These are phyloP conservation scores for Boletus pseudopeckii DNA, from an alignment of 768 basidiomycete species.

Conservation along the genomic window DNA sequence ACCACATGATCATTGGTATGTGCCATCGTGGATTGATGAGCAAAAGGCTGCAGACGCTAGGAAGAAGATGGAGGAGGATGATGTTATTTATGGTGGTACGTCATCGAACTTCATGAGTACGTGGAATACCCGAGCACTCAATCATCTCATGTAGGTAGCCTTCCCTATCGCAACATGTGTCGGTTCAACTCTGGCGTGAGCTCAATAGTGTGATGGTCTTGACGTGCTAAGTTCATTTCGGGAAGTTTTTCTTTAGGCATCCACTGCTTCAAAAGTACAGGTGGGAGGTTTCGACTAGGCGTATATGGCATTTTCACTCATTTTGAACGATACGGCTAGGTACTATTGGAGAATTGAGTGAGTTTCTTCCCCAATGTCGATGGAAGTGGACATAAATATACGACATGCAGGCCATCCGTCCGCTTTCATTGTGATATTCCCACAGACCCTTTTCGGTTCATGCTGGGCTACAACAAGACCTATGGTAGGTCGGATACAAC, in stretches of 20 bases:
- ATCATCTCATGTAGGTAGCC: constrained; percentile 5
- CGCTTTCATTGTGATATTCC: constrained; percentile 53
- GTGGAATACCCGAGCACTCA: neutral
- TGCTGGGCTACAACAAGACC: constrained; percentile 51
- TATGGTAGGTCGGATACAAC: constrained; percentile 38
- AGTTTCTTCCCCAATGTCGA: constrained; percentile 29
- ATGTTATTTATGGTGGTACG: constrained; percentile 49
- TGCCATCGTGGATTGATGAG: constrained; percentile 74
- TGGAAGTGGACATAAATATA: constrained; percentile 28
- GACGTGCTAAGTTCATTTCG: neutral
- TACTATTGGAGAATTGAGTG: constrained; percentile 32
- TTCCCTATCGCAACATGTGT: constrained; percentile 69
- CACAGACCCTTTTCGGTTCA: constrained; percentile 50
- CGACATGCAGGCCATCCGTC: constrained; percentile 41
- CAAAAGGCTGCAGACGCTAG: constrained; percentile 49
- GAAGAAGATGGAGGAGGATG: constrained; percentile 47
- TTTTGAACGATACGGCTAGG: constrained; percentile 2
- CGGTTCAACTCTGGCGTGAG: constrained; percentile 68
- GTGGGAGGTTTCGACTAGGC: constrained; percentile 7
- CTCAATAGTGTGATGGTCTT: neutral
- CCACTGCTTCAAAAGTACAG: constrained; percentile 29
- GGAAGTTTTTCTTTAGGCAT: constrained; percentile 50
- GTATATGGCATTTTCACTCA: neutral
- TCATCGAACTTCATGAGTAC: neutral
- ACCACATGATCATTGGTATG: constrained; percentile 60